Percentiles rank a stretch among this genome's conserved stretches.
Evolutionary conservation across 495 filamentous ascomycete genomes (phyloP).

Genomic region (Gamarada debralockiae): DNA sequence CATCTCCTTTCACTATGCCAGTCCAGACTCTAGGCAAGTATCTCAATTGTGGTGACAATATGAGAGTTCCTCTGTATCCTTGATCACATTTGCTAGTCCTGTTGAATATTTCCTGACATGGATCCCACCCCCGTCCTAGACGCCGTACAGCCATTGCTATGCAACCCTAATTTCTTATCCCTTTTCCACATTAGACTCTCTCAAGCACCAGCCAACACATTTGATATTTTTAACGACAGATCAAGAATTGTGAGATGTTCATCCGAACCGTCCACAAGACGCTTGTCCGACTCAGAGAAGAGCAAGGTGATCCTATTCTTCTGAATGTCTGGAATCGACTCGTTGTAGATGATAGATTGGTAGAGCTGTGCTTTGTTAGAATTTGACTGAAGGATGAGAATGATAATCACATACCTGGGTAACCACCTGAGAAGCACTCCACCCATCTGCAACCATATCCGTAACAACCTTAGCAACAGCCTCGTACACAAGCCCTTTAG

Average conservation of each 20-base stretch:
- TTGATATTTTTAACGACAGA: slow-evolving; percentile 72
- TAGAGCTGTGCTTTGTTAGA: slow-evolving; percentile 60
- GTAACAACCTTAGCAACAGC: slow-evolving; percentile 73
- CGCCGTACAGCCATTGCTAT: slow-evolving; percentile 5
- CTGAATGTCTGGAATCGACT: slow-evolving; percentile 72
- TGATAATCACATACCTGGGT: slow-evolving; percentile 55
- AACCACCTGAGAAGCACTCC: slow-evolving; percentile 91
- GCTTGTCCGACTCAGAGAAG: slow-evolving; percentile 92
- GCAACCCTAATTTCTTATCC: not conserved
- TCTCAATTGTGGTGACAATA: no score
- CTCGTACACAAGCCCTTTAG: slow-evolving; percentile 61
- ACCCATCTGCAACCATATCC: slow-evolving; percentile 93
- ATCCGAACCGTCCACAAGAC: slow-evolving; percentile 94
- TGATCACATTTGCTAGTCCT: no score
- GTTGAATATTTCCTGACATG: not conserved
- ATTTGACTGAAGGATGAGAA: not conserved
- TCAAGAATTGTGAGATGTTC: slow-evolving; percentile 92
- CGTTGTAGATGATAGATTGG: slow-evolving; percentile 76
- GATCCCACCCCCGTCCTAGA: not conserved
- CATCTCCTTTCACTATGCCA: no score
- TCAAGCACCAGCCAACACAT: slow-evolving; percentile 53
- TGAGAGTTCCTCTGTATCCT: not conserved
- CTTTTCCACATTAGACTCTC: not conserved
- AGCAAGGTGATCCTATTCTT: slow-evolving; percentile 88
- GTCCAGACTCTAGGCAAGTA: no score